Percentiles rank a stretch among this genome's conserved stretches.
phyloP scores from a whole-genome alignment of 495 filamentous ascomycete genomes.

The Parachaetomium inaequale region DNA sequence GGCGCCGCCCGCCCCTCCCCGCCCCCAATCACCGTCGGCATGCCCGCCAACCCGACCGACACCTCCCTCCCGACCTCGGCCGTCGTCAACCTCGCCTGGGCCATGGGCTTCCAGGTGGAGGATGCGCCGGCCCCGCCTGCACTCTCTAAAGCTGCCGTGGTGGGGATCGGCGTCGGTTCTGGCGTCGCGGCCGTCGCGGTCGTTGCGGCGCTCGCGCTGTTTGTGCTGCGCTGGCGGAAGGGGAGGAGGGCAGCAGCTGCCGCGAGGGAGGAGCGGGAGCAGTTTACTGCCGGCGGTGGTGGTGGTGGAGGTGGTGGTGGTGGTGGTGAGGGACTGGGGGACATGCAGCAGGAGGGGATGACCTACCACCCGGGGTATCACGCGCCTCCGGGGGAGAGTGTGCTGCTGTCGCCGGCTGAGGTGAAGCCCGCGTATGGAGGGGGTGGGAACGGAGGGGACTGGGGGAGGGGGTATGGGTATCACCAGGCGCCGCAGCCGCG shows the following conservation, averaged over 20 bases:
- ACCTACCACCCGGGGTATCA: too few relatives aligned
- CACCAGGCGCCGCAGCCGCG: too few relatives aligned
- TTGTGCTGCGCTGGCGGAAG: constrained; percentile 14
- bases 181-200: constrained; percentile 12
- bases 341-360: too few relatives aligned
- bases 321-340: too few relatives aligned
- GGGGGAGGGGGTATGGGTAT: too few relatives aligned
- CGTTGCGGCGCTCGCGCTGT: background rate
- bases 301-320: too few relatives aligned
- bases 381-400: too few relatives aligned
- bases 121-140: background rate
- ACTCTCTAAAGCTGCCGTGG: constrained; percentile 21
- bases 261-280: too few relatives aligned
- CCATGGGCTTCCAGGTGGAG: constrained; percentile 25
- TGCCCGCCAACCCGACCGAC: constrained; percentile 20
- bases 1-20: constrained; percentile 11
- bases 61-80: constrained; percentile 24
- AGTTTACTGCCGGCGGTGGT: too few relatives aligned
- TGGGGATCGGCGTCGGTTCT: constrained; percentile 22
- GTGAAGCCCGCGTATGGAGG: too few relatives aligned
- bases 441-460: too few relatives aligned
- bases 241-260: background rate
- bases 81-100: constrained; percentile 27
- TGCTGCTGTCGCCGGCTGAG: too few relatives aligned
- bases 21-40: constrained; percentile 24